Conservation (phyloP, 148 eudicot genomes). For the Rhododendron ferrugineum region DNA sequence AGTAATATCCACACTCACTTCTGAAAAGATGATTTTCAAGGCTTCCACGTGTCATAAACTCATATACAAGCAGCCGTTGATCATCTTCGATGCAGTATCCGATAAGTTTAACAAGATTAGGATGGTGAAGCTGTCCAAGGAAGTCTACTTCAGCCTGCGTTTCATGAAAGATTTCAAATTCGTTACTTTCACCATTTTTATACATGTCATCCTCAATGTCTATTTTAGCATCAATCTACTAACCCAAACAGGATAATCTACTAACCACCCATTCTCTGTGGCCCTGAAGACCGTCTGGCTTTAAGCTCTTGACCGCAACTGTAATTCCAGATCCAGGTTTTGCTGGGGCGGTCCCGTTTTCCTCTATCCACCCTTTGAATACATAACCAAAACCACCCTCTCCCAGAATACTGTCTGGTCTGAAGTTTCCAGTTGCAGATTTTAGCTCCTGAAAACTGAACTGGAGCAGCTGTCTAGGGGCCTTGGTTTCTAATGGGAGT, state of each 20-base stretch:
- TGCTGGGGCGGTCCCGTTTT: conserved; percentile 81
- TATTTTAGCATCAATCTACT: conserved; percentile 19
- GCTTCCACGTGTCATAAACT: conserved; percentile 99
- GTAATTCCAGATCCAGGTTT: conserved; percentile 92
- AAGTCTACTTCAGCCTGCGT: conserved; percentile 94
- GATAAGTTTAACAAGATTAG: conserved; percentile 90
- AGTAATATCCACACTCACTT: conserved; percentile 42
- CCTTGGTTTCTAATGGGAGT: conserved; percentile 35
- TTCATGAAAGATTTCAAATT: conserved; percentile 1
- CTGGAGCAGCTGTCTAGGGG: conserved; percentile 56
- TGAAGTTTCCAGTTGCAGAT: conserved; percentile 92
- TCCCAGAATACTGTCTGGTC: conserved; percentile 96
- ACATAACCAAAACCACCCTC: conserved; percentile 97
- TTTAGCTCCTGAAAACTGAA: conserved; percentile 78
- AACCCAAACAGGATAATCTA: conserved; percentile 29
- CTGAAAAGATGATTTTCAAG: conserved; percentile 96
- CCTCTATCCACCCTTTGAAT: conserved; percentile 98
- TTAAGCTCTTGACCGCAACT: conserved; percentile 92
- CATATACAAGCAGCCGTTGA: conserved; percentile 91
- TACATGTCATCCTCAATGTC: not conserved
- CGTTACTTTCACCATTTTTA: conserved; percentile 11
- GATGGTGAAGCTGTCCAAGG: conserved; percentile 95
- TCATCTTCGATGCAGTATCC: conserved; percentile 95
- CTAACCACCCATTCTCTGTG: conserved; percentile 99
- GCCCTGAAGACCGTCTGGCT: conserved; percentile 94